Evolutionary conservation across 140 eudicot species (phyloP), one percentile per base, ranked within the genome.

Genomic region (Oenanthe javanica): DNA sequence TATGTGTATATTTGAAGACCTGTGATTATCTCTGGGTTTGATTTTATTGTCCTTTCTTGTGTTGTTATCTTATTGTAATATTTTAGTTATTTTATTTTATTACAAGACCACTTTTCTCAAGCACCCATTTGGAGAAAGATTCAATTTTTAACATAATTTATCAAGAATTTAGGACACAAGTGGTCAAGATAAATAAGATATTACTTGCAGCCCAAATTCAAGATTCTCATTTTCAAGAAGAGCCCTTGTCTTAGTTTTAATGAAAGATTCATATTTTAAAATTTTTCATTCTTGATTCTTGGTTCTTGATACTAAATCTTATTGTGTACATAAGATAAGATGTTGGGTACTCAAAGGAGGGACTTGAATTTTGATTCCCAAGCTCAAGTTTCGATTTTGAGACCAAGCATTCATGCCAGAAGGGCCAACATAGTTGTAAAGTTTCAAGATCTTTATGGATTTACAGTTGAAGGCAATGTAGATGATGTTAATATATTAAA

Each of bases 381-480:
- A 57, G 76, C 93, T 21, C 93, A 94, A 77, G 87, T 90, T 18
- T 90, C 88, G 48, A 86, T 89, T 64, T 84, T 91, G 86, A 88
- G 99, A 83, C 99, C 95, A 48, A 95, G 99, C 84, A 95, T 95
- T 79, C 97, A 91, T 81, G 79, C 99, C 14, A 89, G 99, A 72
- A 89, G 99, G 88, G 99, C 99, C 13, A 95, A 95, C 43, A 89
- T 95, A 1, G 89, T 90, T 14, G 99, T 95, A 1, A 95, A 95
- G 57, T 95, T 95, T 80, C 99, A 95, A 85, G 99, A 95, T 87
- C 89, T 95, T 76, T 95, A 95, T 84, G 97, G 96, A 72, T 95
- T 95, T 82, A 90, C 93, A 5, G 99, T 95, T 23, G 99, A 95
- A 89, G 99, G 99, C 10, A 92, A 95, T 92, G 99, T 95, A 48